These are phyloP conservation scores for Batrachochytrium dendrobatidis DNA, from an alignment of 371 early-diverging fungal genomes.

Conservation along the genomic window DNA sequence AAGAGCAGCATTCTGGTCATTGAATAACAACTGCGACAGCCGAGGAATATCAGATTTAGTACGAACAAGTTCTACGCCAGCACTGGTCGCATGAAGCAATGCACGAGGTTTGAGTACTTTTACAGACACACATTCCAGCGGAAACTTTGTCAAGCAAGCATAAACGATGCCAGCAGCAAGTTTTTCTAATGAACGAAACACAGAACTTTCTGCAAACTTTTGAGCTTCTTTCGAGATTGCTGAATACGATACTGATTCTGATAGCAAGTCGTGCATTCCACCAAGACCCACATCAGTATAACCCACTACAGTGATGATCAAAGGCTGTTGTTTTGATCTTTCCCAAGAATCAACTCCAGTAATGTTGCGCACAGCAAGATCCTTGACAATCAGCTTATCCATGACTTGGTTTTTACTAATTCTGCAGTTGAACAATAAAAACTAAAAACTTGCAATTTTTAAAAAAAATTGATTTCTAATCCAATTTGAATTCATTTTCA, in stretches of 20 bases:
- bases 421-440: too few relatives aligned
- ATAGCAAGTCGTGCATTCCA: constrained; percentile 46
- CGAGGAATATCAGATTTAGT: constrained; percentile 36
- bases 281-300: constrained; percentile 68
- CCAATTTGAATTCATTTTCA: too few relatives aligned
- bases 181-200: constrained; percentile 54
- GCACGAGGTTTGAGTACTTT: constrained; percentile 83
- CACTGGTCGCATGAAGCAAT: constrained; percentile 81
- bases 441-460: too few relatives aligned
- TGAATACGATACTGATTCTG: constrained; percentile 79
- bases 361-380: constrained; percentile 66
- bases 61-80: constrained; percentile 80
- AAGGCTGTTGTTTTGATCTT: constrained; percentile 75
- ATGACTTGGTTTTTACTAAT: too few relatives aligned
- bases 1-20: constrained; percentile 14
- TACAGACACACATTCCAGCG: constrained; percentile 49
- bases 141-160: constrained; percentile 16
- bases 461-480: too few relatives aligned
- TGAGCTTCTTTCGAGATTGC: constrained; percentile 67
- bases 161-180: constrained; percentile 38
- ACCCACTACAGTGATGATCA: constrained; percentile 66
- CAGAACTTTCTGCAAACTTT: constrained; percentile 61
- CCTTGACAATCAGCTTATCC: constrained; percentile 74
- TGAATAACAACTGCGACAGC: constrained; percentile 3
- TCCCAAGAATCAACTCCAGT: constrained; percentile 95